Percentiles rank a stretch among this genome's conserved stretches.
Evolutionary conservation across 495 filamentous ascomycete genomes (phyloP).

Genomic region (Aspergillus funiculosus): DNA sequence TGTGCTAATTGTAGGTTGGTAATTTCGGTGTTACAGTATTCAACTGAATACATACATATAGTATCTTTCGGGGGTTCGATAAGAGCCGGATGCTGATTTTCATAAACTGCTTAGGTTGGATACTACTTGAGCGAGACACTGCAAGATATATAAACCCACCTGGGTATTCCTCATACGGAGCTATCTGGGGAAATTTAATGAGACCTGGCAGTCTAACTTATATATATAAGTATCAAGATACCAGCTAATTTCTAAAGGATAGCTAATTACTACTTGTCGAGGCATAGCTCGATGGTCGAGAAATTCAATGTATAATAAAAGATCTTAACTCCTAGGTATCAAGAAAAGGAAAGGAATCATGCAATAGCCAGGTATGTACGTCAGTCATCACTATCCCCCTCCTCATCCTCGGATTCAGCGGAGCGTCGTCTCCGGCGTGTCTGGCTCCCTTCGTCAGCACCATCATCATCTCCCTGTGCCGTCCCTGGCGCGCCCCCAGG

Average conservation of each 20-base stretch:
- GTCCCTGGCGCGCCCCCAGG: constrained; percentile 13
- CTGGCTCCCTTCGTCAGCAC: constrained; percentile 11
- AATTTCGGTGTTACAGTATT: too few relatives aligned
- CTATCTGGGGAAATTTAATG: neutral
- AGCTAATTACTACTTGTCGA: too few relatives aligned
- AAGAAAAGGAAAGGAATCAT: neutral
- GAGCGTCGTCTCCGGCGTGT: constrained; percentile 7
- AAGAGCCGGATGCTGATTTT: too few relatives aligned
- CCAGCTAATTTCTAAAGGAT: too few relatives aligned
- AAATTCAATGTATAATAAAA: neutral
- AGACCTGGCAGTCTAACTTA: too few relatives aligned
- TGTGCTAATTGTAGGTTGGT: too few relatives aligned
- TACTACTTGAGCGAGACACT: too few relatives aligned
- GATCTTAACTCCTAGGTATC: neutral
- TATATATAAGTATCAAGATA: too few relatives aligned
- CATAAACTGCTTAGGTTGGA: too few relatives aligned
- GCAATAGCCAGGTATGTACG: neutral
- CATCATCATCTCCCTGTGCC: constrained; percentile 16
- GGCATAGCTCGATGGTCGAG: too few relatives aligned
- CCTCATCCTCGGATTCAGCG: constrained; percentile 32
- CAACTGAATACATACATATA: too few relatives aligned
- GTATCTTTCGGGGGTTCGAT: too few relatives aligned
- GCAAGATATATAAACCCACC: neutral
- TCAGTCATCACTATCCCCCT: constrained; percentile 27
- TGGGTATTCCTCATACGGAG: neutral